phyloP scores from a whole-genome alignment of 176 grass and related monocot species.

The Juncus inflexus region DNA sequence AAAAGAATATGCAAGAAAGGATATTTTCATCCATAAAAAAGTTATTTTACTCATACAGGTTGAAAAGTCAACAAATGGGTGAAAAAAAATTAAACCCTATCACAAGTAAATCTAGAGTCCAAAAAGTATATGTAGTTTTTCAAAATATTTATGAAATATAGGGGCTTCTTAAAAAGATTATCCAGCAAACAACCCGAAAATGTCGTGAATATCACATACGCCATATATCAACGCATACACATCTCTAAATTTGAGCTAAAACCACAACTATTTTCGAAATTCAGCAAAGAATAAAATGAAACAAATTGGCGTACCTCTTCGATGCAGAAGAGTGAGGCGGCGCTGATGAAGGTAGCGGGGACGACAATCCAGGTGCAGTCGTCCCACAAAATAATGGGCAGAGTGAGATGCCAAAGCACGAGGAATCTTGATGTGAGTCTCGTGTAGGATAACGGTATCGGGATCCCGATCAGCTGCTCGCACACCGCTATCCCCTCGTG shows the following conservation, averaged over 20 bases:
- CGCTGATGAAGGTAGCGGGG: constrained; percentile 93
- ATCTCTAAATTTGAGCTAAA: not conserved
- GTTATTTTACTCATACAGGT: no score
- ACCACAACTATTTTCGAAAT: not conserved
- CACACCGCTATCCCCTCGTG: constrained; percentile 79
- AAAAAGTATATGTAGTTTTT: no score
- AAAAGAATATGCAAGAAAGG: no score
- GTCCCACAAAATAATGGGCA: constrained; percentile 88
- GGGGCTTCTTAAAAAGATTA: not conserved
- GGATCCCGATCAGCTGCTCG: constrained; percentile 74
- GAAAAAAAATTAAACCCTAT: no score
- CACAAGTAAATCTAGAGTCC: no score
- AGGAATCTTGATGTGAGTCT: constrained; percentile 89
- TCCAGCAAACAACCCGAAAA: not conserved
- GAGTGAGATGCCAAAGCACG: constrained; percentile 90
- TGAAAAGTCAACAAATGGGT: no score
- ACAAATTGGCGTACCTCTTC: constrained; percentile 72
- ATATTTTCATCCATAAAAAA: no score
- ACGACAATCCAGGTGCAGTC: constrained; percentile 96
- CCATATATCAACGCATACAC: not conserved
- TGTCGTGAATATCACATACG: not conserved
- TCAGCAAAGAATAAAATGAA: constrained; percentile 3
- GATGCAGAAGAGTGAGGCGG: constrained; percentile 90
- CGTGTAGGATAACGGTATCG: constrained; percentile 85
- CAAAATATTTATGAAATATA: no score